Conservation (phyloP, 2,329 filamentous ascomycete species). For the Fonsecaea pedrosoi region DNA sequence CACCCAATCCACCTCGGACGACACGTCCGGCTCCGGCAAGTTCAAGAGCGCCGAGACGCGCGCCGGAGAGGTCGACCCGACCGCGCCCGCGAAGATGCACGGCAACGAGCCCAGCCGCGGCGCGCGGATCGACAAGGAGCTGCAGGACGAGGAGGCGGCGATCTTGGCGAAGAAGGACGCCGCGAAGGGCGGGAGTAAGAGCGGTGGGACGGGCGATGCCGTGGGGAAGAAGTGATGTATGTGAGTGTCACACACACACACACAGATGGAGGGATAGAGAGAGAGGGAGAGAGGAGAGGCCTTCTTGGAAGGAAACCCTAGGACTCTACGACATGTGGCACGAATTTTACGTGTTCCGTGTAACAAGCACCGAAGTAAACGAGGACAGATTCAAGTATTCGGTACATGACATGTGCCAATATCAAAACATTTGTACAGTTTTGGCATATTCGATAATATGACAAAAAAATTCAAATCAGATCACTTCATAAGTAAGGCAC, state of each 20-base stretch:
- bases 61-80: conserved; percentile 48
- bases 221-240: conserved; percentile 19
- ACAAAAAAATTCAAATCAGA: too few species aligned
- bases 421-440: too few species aligned
- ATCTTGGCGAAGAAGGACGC: conserved; percentile 53
- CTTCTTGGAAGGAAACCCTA: too few species aligned
- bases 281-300: too few species aligned
- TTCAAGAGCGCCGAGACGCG: conserved; percentile 40
- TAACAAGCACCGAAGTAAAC: too few species aligned
- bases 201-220: conserved; percentile 10
- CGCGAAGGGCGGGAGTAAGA: conserved; percentile 18
- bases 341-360: too few species aligned
- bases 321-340: too few species aligned
- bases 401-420: too few species aligned
- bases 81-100: conserved; percentile 51
- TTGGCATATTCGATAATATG: too few species aligned
- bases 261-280: too few species aligned
- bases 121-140: conserved; percentile 55
- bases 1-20: not conserved
- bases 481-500: too few species aligned
- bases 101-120: conserved; percentile 56
- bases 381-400: too few species aligned
- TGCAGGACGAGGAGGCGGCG: conserved; percentile 53
- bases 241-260: not conserved
- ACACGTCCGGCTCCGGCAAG: conserved; percentile 30